These are phyloP conservation scores for Rhodotorula babjevae DNA, from an alignment of 768 basidiomycete species.

Conservation along the genomic window DNA sequence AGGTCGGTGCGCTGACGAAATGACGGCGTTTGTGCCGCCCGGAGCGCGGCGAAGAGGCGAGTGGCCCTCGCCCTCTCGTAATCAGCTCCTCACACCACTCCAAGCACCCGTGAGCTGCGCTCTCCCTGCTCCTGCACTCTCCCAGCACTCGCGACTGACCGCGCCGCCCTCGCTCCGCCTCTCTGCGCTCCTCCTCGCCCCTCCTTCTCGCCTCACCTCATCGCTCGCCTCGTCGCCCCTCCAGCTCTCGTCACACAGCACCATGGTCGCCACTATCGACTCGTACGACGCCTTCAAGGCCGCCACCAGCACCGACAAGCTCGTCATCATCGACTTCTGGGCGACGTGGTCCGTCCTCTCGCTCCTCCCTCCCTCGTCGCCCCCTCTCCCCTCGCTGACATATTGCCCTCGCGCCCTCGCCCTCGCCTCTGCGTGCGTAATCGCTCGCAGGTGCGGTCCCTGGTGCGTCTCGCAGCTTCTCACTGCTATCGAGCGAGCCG, in stretches of 20 bases:
- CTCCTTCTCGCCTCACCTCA: not conserved
- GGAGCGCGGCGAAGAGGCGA: no score
- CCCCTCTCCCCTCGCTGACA: no score
- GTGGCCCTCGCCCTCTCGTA: no score
- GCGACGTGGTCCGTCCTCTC: constrained; percentile 59
- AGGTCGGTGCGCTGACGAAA: no score
- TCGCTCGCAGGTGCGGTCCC: constrained; percentile 32
- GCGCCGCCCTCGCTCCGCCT: not conserved
- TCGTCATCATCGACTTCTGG: constrained; percentile 66
- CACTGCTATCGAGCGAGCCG: accelerated
- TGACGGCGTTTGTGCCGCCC: no score
- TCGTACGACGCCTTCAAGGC: constrained; percentile 49
- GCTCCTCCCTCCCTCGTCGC: not conserved
- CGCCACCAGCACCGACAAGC: constrained; percentile 52
- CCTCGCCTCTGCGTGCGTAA: not conserved
- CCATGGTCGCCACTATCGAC: constrained; percentile 45
- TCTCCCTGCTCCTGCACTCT: not conserved
- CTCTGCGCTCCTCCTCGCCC: not conserved
- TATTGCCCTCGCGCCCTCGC: no score
- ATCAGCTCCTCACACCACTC: no score
- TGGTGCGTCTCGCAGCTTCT: constrained; percentile 5
- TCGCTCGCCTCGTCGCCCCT: not conserved
- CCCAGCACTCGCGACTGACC: not conserved
- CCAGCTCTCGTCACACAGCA: not conserved
- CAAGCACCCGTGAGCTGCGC: not conserved